These are phyloP conservation scores for Wallemia mellicola DNA, from an alignment of 1,284 basidiomycete genomes.

Conservation along the genomic window DNA sequence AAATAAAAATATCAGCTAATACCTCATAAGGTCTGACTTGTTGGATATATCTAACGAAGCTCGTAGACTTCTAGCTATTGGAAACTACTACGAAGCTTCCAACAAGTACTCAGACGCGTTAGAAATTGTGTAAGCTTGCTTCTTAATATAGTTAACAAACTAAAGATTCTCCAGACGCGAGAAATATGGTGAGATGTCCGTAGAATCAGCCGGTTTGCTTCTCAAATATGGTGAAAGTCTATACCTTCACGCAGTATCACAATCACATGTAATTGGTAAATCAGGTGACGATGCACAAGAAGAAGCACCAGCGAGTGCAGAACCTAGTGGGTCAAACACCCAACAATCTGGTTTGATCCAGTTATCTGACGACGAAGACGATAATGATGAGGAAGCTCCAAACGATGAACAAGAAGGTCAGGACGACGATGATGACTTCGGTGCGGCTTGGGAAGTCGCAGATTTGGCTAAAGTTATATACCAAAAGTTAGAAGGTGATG, in stretches of 20 bases:
- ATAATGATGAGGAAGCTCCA: conserved; percentile 20
- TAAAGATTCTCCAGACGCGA: conserved; percentile 25
- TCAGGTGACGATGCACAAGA: conserved; percentile 15
- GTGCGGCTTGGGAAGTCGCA: conserved; percentile 73
- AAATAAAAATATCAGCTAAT: not conserved
- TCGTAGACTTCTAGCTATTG: conserved; percentile 56
- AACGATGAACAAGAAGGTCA: conserved; percentile 8
- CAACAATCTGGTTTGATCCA: not conserved
- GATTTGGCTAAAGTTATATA: conserved; percentile 62
- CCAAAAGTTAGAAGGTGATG: conserved; percentile 29
- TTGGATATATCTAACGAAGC: conserved; percentile 24
- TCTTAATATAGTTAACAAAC: conserved; percentile 1
- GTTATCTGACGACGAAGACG: conserved; percentile 20
- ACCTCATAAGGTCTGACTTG: not conserved
- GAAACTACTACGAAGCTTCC: conserved; percentile 57
- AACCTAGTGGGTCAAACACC: not conserved
- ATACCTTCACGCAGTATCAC: conserved; percentile 54
- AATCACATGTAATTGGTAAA: conserved; percentile 44
- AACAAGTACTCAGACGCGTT: conserved; percentile 56
- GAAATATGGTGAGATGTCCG: conserved; percentile 37
- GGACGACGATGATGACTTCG: conserved; percentile 40
- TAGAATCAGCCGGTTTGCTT: conserved; percentile 49
- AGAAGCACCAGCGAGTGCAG: not conserved
- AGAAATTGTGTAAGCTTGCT: conserved; percentile 32
- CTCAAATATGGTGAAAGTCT: conserved; percentile 60